Evolutionary conservation across 768 basidiomycete genomes (phyloP).

Genomic region (Grammothele lineata): DNA sequence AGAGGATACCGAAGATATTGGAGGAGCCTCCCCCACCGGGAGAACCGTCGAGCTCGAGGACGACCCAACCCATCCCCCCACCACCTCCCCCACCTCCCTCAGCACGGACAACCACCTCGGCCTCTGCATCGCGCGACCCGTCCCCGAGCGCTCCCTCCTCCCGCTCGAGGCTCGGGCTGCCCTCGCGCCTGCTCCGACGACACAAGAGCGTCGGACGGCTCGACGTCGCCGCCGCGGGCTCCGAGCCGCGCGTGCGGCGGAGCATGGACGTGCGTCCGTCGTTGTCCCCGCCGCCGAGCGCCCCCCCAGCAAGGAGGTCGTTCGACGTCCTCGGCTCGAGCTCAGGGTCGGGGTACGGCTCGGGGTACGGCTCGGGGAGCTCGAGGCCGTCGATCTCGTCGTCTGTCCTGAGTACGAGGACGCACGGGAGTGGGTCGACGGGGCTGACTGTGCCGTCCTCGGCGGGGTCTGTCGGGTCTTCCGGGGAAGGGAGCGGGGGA

Average conservation of each 20-base stretch:
- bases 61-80: no score
- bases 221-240: constrained; percentile 1
- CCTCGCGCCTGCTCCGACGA: constrained; percentile 42
- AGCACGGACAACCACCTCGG: no score
- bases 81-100: background rate
- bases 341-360: no score
- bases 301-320: constrained; percentile 9
- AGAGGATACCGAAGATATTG: constrained; percentile 14
- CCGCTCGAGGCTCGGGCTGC: constrained; percentile 39
- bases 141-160: constrained; percentile 21
- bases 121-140: background rate
- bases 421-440: background rate
- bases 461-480: no score
- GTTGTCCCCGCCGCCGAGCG: constrained; percentile 2
- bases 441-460: constrained; percentile 1
- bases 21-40: no score
- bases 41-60: no score
- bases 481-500: no score
- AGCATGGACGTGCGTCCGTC: constrained; percentile 20
- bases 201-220: constrained; percentile 11
- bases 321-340: constrained; percentile 7
- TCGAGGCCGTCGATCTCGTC: constrained; percentile 12
- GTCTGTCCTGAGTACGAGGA: no score
- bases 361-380: no score
- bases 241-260: constrained; percentile 1